Conservation (phyloP, 345 rosid species). For the Hibiscus syriacus region DNA sequence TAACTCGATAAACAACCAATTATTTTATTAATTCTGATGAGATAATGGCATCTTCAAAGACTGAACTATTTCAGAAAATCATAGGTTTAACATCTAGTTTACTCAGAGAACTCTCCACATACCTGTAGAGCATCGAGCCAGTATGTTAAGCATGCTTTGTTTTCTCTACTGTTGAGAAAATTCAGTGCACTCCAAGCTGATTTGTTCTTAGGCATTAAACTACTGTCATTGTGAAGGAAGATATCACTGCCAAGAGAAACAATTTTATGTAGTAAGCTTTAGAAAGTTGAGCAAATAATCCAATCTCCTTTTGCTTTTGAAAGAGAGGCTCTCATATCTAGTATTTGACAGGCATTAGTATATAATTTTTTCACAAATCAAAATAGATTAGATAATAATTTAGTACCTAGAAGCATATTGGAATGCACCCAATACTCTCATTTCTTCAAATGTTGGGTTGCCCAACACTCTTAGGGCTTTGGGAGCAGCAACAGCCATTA, state of each 20-base stretch:
- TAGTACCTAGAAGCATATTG: slow-evolving; percentile 46
- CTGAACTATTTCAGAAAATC: neutral
- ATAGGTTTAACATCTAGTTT: neutral
- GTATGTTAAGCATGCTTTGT: slow-evolving; percentile 70
- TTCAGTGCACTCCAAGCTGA: slow-evolving; percentile 96
- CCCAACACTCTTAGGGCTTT: slow-evolving; percentile 58
- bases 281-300: too few species aligned
- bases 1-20: neutral
- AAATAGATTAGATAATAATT: too few species aligned
- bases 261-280: too few species aligned
- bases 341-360: too few species aligned
- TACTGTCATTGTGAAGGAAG: slow-evolving; percentile 65
- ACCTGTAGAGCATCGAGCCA: slow-evolving; percentile 96
- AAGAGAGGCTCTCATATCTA: too few species aligned
- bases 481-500: slow-evolving; percentile 67
- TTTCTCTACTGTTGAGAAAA: slow-evolving; percentile 58
- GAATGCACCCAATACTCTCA: slow-evolving; percentile 76
- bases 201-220: slow-evolving; percentile 62
- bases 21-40: neutral
- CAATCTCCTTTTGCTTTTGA: too few species aligned
- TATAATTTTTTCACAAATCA: too few species aligned
- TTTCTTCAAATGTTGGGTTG: slow-evolving; percentile 60
- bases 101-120: slow-evolving; percentile 3
- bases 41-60: neutral
- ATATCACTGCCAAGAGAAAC: too few species aligned